These are phyloP conservation scores for Phlyctochytrium arcticum DNA, from an alignment of 192 early-diverging fungal species.

Conservation along the genomic window DNA sequence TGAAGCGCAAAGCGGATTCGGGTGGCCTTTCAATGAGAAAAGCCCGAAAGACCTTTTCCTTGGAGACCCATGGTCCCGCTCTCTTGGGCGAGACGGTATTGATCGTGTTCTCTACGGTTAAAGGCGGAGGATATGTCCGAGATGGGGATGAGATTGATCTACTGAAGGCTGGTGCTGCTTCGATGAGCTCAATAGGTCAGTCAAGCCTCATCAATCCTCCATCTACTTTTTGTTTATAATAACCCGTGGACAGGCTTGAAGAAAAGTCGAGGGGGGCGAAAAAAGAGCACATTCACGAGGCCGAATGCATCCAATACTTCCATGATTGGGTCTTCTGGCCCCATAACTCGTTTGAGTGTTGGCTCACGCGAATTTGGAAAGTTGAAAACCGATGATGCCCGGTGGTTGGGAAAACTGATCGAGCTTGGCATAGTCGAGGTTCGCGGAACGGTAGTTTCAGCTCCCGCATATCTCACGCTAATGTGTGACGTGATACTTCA, in stretches of 20 bases:
- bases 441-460: neutral
- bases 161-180: neutral
- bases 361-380: conserved; percentile 7
- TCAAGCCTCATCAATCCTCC: no score
- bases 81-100: conserved; percentile 10
- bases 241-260: no score
- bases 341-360: conserved; percentile 9
- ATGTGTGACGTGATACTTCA: conserved; percentile 21
- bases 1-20: neutral
- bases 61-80: no score
- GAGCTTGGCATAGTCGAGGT: conserved; percentile 5
- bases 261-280: neutral
- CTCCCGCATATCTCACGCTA: conserved; percentile 1
- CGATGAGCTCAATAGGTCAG: no score
- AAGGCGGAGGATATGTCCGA: neutral
- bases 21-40: no score
- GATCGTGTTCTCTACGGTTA: conserved; percentile 5
- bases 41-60: no score
- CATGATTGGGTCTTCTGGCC: neutral
- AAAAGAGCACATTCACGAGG: neutral
- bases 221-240: no score
- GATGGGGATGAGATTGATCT: conserved; percentile 18
- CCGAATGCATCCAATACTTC: neutral
- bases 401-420: conserved; percentile 10
- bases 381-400: conserved; percentile 7